Conservation (phyloP, 352 stramenopile genomes). For the Globisporangium splendens region DNA sequence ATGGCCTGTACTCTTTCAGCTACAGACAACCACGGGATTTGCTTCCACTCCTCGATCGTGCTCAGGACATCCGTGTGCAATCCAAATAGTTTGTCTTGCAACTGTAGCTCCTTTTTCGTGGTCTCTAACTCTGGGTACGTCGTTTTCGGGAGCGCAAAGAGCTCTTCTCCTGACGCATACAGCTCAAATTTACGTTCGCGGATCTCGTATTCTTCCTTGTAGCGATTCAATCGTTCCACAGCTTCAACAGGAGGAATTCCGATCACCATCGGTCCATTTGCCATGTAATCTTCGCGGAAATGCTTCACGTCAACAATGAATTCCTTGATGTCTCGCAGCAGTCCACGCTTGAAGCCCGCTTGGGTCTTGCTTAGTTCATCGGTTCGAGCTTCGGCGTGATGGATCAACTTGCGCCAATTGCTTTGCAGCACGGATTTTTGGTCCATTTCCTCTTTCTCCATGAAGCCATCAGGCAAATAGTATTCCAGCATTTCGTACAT, state of each 20-base stretch:
- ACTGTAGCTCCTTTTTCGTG: slow-evolving; percentile 96
- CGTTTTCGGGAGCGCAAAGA: slow-evolving; percentile 95
- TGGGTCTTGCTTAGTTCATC: slow-evolving; percentile 96
- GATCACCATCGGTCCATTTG: slow-evolving; percentile 97
- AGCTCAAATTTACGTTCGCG: slow-evolving; percentile 96
- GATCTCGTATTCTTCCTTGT: slow-evolving; percentile 98
- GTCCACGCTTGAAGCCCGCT: slow-evolving; percentile 93
- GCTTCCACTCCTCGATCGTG: slow-evolving; percentile 97
- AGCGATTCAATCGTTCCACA: slow-evolving; percentile 95
- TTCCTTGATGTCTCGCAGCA: slow-evolving; percentile 95
- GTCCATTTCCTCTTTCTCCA: slow-evolving; percentile 99
- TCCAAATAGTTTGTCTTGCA: slow-evolving; percentile 94
- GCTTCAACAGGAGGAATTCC: slow-evolving; percentile 95
- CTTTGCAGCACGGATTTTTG: slow-evolving; percentile 97
- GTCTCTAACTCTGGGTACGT: slow-evolving; percentile 96
- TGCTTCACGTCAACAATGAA: slow-evolving; percentile 96
- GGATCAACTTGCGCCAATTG: slow-evolving; percentile 97
- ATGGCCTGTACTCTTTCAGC: slow-evolving; percentile 93
- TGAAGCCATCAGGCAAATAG: slow-evolving; percentile 93
- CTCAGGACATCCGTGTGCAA: slow-evolving; percentile 97
- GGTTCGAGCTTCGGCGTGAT: slow-evolving; percentile 91
- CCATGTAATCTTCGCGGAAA: slow-evolving; percentile 95
- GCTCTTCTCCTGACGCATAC: slow-evolving; percentile 94
- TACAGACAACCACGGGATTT: slow-evolving; percentile 94
- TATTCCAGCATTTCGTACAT: slow-evolving; percentile 99